Conservation (phyloP, 305 asterid genomes). For the Solanum hybrid region DNA sequence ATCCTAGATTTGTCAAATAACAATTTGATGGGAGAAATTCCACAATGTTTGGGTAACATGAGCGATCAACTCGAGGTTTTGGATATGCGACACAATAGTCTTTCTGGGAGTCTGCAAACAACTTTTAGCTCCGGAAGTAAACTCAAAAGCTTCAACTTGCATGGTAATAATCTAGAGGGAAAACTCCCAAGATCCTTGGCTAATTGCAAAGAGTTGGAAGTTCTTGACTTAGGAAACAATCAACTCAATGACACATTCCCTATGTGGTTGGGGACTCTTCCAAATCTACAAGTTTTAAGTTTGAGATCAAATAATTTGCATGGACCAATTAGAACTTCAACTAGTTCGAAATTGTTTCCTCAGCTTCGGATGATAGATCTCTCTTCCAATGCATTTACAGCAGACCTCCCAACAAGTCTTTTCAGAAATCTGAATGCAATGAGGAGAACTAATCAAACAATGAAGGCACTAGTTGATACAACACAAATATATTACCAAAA, state of each 20-base stretch:
- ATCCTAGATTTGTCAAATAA: not conserved
- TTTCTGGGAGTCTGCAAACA: not conserved
- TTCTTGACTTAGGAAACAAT: not conserved
- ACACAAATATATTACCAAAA: too few relatives aligned
- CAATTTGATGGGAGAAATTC: not conserved
- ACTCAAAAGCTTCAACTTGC: not conserved
- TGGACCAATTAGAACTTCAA: not conserved
- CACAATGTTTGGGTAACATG: not conserved
- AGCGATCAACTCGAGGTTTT: not conserved
- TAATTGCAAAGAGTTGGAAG: not conserved
- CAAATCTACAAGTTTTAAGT: not conserved
- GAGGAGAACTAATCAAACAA: too few relatives aligned
- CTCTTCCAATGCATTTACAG: not conserved
- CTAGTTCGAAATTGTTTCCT: not conserved
- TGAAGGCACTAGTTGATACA: too few relatives aligned
- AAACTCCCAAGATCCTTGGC: not conserved
- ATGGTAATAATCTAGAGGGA: not conserved
- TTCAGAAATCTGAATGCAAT: not conserved
- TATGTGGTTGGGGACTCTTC: not conserved
- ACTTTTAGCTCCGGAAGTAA: not conserved
- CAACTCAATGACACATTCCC: not conserved
- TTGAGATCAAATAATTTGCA: not conserved
- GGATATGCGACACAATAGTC: not conserved
- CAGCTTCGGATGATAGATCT: not conserved
- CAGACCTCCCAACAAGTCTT: not conserved